Base-by-base conservation (phyloP, 495 filamentous ascomycete genomes). In the Articulospora tetracladia region DNA sequence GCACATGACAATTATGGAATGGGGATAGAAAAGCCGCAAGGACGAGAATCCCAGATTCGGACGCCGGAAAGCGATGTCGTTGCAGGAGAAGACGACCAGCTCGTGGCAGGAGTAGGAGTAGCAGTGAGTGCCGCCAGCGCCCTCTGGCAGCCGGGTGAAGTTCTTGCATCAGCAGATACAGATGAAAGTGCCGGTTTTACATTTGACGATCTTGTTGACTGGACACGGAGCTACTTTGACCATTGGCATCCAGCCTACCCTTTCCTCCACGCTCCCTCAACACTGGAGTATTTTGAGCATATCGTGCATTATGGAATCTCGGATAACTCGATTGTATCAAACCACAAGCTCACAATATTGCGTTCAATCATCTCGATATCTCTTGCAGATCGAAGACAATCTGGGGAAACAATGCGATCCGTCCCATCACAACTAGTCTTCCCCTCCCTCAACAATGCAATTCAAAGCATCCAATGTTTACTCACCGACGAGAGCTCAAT, bases 191-290 rank as follows among this genome's bases (percentile, higher is more conserved):
- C 20, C 12, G 24, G 61, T 1, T 44, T 58, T 7, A 61, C 50
- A 41, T 55, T 65, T 20, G 26, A 61, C 7, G 61, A 72, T 17
- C 61, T 78, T 34, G 61, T 76, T 12, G 64, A 59, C 12, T 76
- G 73, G 72, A 76, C 75, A 2, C 69, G 68, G 22, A 67, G 59
- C 26, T 80, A 79, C 59, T 80, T 80, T 64, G 70, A 74, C 17
- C 67, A 74, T 47, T 80, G 78, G 78, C 77, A 80, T 67, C 74
- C 75, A 3, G 69, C 76, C 19, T 79, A 76, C 51, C 78, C 78
- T 1, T 76, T 74, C 55, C 60, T 79, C 2, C 75, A 77, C 54
- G 77, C 72, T 1, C 77, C 78, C 12, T 62, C 72, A 8, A 63
- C 79, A 24, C 69, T 80, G 20, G 67, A 68, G 28, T 32, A 61